Evolutionary conservation across 495 filamentous ascomycete genomes (phyloP).

Genomic region (Penicillium alfredii): DNA sequence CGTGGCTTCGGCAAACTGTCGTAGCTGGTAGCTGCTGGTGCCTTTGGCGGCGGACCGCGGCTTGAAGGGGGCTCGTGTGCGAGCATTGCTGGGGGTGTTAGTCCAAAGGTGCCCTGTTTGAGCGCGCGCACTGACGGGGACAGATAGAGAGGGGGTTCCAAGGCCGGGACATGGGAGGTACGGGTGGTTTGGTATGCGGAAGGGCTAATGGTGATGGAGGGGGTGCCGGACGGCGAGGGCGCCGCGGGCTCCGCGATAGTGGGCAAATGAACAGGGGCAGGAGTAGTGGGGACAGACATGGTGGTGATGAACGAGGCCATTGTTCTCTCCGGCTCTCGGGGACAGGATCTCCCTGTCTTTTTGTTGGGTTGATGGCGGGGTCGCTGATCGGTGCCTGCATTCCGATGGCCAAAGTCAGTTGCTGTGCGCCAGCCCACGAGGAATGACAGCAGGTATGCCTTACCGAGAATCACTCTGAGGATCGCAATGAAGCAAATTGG

Average conservation of each 20-base stretch:
- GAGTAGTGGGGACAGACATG: conserved; percentile 54
- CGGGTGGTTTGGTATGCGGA: conserved; percentile 29
- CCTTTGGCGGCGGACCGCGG: conserved; percentile 82
- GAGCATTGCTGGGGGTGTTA: conserved; percentile 70
- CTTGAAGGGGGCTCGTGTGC: conserved; percentile 84
- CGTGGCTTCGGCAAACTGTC: conserved; percentile 96
- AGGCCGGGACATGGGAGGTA: conserved; percentile 25
- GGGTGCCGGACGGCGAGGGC: conserved; percentile 11
- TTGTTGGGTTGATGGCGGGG: conserved; percentile 10
- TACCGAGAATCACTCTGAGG: conserved; percentile 5
- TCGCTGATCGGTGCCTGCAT: conserved; percentile 23
- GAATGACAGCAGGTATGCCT: conserved; percentile 3
- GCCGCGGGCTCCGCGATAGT: conserved; percentile 27
- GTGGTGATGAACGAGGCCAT: conserved; percentile 68
- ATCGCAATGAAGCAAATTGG: not conserved
- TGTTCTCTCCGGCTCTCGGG: conserved; percentile 6
- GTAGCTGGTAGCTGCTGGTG: conserved; percentile 88
- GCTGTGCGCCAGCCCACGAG: not conserved
- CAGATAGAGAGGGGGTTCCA: conserved; percentile 37
- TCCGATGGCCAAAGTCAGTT: conserved; percentile 12
- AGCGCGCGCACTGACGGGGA: conserved; percentile 39
- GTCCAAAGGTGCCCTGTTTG: conserved; percentile 34
- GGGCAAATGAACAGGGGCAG: conserved; percentile 28
- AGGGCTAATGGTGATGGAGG: conserved; percentile 19
- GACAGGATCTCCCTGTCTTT: conserved; percentile 4